A percentile compares a stretch with the other conserved stretches of the same genome.
Conservation (phyloP, 2,329 filamentous ascomycete genomes). For the Diplocarpon rosae region DNA sequence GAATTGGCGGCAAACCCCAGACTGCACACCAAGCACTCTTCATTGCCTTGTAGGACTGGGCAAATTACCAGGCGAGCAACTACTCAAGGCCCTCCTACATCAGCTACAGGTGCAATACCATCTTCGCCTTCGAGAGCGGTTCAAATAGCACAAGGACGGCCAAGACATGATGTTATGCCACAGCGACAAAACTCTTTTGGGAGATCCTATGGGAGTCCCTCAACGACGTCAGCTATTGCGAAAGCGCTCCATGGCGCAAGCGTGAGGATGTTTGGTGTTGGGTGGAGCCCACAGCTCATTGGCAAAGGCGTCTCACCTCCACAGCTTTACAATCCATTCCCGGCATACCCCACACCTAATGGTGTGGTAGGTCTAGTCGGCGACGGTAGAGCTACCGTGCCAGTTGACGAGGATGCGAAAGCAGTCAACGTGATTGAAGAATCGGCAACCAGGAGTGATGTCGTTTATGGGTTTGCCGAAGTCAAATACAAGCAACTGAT, state of each 20-base stretch:
- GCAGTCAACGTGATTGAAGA: conserved; percentile 81
- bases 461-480: conserved; percentile 94
- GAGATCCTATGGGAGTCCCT: conserved; percentile 52
- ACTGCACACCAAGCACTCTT: conserved; percentile 30
- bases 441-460: conserved; percentile 83
- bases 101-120: conserved; percentile 57
- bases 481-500: conserved; percentile 98
- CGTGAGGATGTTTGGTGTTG: conserved; percentile 59
- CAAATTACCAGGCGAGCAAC: conserved; percentile 66
- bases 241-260: conserved; percentile 94
- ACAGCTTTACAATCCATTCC: conserved; percentile 69
- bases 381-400: conserved; percentile 47
- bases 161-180: conserved; percentile 47
- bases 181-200: conserved; percentile 74
- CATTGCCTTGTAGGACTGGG: conserved; percentile 42
- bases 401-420: conserved; percentile 67
- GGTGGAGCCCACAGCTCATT: conserved; percentile 50
- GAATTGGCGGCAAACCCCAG: conserved; percentile 74
- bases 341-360: conserved; percentile 66
- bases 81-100: conserved; percentile 61
- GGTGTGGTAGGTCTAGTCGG: conserved; percentile 51
- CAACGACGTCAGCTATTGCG: conserved; percentile 73
- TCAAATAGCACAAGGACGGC: conserved; percentile 59
- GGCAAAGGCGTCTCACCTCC: conserved; percentile 61
- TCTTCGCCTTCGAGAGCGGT: conserved; percentile 59